Percentiles rank a stretch among this genome's conserved stretches.
Conservation (phyloP, 306 rosid species). For the Rosa lucieae region DNA sequence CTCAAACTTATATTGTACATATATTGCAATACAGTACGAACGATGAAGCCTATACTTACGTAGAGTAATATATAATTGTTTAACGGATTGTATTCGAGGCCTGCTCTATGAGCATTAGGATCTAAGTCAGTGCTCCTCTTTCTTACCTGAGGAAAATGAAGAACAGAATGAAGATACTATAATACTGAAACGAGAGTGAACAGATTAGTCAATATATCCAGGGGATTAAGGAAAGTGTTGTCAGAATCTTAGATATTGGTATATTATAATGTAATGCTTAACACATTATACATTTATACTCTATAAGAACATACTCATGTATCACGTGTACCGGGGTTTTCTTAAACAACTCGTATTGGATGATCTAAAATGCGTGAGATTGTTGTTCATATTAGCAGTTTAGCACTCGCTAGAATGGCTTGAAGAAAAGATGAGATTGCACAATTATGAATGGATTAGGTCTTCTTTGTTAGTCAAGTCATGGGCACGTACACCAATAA, state of each 20-base stretch:
- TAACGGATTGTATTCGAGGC: not conserved
- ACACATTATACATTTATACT: not conserved
- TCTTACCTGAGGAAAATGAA: not conserved
- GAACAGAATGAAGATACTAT: not conserved
- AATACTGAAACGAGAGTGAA: not conserved
- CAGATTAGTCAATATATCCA: not conserved
- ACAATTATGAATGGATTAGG: slow-evolving; percentile 15
- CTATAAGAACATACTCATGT: not conserved
- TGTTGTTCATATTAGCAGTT: not conserved
- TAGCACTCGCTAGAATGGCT: not conserved
- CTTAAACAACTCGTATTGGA: not conserved
- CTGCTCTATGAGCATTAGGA: not conserved
- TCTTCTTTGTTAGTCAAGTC: slow-evolving; percentile 5
- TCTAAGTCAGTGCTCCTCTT: not conserved
- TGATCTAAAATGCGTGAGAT: not conserved
- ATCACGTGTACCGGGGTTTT: not conserved
- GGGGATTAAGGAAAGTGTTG: not conserved
- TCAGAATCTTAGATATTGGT: not conserved
- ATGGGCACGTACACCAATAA: slow-evolving; percentile 19
- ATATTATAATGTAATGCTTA: not conserved
- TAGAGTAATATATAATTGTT: not conserved
- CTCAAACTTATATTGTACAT: not conserved
- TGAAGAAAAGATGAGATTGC: not conserved
- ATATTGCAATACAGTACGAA: not conserved
- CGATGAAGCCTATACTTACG: not conserved